Evolutionary conservation across 495 filamentous ascomycete genomes (phyloP).

Genomic region (Penicillium malachiteum): DNA sequence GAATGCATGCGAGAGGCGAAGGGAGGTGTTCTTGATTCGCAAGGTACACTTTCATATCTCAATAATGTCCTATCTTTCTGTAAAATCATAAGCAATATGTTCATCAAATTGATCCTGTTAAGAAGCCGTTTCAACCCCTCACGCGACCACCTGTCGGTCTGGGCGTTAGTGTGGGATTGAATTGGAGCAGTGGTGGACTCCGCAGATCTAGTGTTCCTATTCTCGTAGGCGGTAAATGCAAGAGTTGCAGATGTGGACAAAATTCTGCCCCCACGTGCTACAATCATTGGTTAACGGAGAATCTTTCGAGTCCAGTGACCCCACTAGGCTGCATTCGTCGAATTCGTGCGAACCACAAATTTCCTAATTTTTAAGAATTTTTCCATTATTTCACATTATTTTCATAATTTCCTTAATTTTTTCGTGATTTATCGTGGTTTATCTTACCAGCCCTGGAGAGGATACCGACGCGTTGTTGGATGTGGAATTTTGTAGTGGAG

Average conservation of each 20-base stretch:
- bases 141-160: neutral
- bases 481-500: constrained; percentile 10
- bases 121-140: neutral
- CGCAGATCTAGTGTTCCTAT: constrained; percentile 2
- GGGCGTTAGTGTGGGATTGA: neutral
- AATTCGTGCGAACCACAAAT: neutral
- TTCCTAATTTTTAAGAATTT: too few species aligned
- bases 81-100: neutral
- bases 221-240: constrained; percentile 4
- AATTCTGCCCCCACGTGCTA: constrained; percentile 29
- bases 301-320: neutral
- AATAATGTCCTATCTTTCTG: neutral
- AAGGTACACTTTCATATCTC: neutral
- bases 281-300: constrained; percentile 15
- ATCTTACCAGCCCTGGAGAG: too few species aligned
- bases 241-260: neutral
- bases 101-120: neutral
- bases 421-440: constrained; percentile 7
- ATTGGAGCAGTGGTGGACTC: neutral
- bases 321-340: constrained; percentile 11
- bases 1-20: too few species aligned
- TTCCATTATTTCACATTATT: too few species aligned
- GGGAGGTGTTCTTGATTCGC: too few species aligned
- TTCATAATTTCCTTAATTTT: neutral
- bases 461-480: neutral